Evolutionary conservation across 257 asterid species (phyloP).

Genomic region (Nicotiana paniculata): DNA sequence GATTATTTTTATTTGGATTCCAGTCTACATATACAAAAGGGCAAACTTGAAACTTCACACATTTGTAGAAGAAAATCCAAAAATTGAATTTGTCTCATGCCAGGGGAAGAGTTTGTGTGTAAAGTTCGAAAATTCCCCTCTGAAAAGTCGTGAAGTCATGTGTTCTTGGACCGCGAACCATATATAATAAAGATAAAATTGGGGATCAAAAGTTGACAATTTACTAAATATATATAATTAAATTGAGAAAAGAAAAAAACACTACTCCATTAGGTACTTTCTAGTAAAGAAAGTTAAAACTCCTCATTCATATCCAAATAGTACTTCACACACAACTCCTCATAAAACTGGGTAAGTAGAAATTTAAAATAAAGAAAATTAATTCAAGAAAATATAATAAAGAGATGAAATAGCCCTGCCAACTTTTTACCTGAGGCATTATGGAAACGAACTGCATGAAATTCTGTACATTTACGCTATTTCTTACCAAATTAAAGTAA

Average conservation of each 20-base stretch:
- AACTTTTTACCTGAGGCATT: not conserved
- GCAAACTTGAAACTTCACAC: not conserved
- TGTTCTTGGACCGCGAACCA: not conserved
- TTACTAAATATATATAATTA: not conserved
- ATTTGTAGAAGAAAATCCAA: not conserved
- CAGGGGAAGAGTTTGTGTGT: not conserved
- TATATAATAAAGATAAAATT: not conserved
- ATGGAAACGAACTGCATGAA: conserved; percentile 5
- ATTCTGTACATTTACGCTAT: not conserved
- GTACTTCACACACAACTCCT: not conserved
- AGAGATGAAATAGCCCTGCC: not conserved
- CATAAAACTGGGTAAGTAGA: not conserved
- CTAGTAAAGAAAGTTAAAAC: not conserved
- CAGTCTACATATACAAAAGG: too few relatives aligned
- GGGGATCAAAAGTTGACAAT: not conserved
- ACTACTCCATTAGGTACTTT: not conserved
- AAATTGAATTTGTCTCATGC: too few relatives aligned
- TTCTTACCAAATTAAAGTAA: not conserved
- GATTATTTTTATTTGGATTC: too few relatives aligned
- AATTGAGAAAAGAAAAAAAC: not conserved
- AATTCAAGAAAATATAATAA: not conserved
- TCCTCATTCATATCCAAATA: not conserved
- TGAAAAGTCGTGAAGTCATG: not conserved
- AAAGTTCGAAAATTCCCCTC: not conserved
- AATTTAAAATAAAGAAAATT: too few relatives aligned